These are phyloP conservation scores for Neospora caninum DNA, from an alignment of 169 alveolate genomes.

Conservation along the genomic window DNA sequence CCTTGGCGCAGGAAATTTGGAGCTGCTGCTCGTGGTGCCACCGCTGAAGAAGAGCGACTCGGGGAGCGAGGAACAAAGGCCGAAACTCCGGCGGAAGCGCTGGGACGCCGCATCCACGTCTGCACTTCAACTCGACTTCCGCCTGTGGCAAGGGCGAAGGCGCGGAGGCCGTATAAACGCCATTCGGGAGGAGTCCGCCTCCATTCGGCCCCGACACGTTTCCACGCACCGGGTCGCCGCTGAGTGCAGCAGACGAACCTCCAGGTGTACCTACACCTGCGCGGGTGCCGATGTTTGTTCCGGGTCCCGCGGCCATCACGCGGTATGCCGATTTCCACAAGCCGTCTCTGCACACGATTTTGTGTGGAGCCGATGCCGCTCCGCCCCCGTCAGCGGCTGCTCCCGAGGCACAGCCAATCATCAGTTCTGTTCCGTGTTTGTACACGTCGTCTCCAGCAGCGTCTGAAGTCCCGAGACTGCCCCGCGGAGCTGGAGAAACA, in stretches of 20 bases:
- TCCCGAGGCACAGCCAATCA: slow-evolving; percentile 28
- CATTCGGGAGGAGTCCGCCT: background rate
- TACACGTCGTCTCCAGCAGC: background rate
- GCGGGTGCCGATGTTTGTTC: background rate
- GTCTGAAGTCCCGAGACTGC: background rate
- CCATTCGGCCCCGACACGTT: background rate
- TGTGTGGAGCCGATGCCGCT: background rate
- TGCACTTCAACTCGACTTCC: slow-evolving; percentile 28
- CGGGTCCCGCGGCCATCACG: background rate
- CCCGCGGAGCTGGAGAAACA: background rate
- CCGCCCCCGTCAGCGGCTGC: slow-evolving; percentile 37
- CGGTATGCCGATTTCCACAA: slow-evolving; percentile 31
- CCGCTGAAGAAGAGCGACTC: slow-evolving; percentile 17
- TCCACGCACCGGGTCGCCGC: background rate
- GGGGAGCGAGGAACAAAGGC: slow-evolving; percentile 7
- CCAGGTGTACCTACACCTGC: background rate
- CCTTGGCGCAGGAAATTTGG: background rate
- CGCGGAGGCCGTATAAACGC: background rate
- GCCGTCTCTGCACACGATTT: slow-evolving; percentile 19
- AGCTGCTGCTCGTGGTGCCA: slow-evolving; percentile 41
- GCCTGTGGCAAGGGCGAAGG: background rate
- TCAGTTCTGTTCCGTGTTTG: background rate
- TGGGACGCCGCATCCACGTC: slow-evolving; percentile 38
- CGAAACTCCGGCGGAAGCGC: slow-evolving; percentile 22
- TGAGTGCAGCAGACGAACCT: background rate